Percentiles rank a stretch among this genome's conserved stretches.
phyloP scores from a whole-genome alignment of 805 yeast species.

The Candida nanaspora region DNA sequence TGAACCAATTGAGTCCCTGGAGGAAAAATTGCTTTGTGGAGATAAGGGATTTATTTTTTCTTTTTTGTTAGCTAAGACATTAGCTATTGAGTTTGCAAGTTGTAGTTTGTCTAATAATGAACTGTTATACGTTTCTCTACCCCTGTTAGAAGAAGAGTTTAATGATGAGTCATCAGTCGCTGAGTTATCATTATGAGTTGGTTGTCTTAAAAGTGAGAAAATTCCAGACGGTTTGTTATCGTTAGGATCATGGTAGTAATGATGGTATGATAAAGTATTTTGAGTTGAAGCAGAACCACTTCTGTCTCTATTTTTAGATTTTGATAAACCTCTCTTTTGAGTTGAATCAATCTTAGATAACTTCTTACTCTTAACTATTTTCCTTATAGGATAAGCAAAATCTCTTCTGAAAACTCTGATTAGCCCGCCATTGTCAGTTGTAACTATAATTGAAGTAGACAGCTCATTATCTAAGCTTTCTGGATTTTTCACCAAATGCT shows the following conservation, averaged over 20 bases:
- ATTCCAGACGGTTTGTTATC: not conserved
- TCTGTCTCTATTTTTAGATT: constrained; percentile 8
- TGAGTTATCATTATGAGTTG: not conserved
- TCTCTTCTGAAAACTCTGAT: constrained; percentile 80
- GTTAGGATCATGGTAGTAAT: too few species aligned
- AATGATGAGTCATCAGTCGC: constrained; percentile 1
- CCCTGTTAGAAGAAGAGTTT: constrained; percentile 7
- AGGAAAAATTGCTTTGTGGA: not conserved
- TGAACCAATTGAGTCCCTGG: not conserved
- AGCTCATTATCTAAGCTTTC: constrained; percentile 24
- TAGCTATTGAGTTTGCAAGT: not conserved
- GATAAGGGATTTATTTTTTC: not conserved
- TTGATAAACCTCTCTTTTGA: not conserved
- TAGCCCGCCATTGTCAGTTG: constrained; percentile 67
- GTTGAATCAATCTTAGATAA: too few species aligned
- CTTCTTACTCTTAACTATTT: constrained; percentile 13
- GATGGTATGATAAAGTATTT: not conserved
- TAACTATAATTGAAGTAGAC: constrained; percentile 48
- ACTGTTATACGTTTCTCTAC: constrained; percentile 3
- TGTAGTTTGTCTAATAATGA: not conserved
- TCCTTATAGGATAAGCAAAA: constrained; percentile 45
- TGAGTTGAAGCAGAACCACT: constrained; percentile 10
- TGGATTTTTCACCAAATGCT: not conserved
- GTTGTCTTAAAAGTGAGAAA: not conserved
- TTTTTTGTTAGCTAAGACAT: not conserved